Evolutionary conservation across 192 early-diverging fungal species (phyloP), one percentile per base, ranked within the genome.

Genomic region (Coemansia umbellata): DNA sequence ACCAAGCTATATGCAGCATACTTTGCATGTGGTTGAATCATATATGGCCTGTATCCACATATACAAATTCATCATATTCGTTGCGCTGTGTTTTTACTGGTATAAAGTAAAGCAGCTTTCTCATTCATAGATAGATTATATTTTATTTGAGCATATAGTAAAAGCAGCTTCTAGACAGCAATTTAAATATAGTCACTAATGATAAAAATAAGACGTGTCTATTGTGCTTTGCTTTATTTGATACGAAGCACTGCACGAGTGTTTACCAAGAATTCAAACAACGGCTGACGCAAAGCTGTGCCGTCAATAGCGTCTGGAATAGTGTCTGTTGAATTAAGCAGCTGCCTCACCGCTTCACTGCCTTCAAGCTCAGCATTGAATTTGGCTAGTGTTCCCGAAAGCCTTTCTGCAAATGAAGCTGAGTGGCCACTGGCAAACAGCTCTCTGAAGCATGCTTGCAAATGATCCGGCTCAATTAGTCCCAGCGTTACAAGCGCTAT

Each of bases 251-350:
- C 58, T 4, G 72, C 72, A 13, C 72, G 72, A 3, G 72, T 47
- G 22, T 55, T 68, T 19, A 75, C 57, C 31, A 75, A 45, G 21
- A 75, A 75, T 49, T 75, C 72, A 64, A 75, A 68, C 37, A 75
- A 45, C 3, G 72, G 65, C 49, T 75, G 72, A 14, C 72, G 65
- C 50, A 75, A 36, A 23, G 53, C 21, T 5, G 47, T 44, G n/a
- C 72, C 43, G 43, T 75, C 66, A 13, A 75, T 75, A 3, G 72
- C 37, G 7, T 64, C 60, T 5, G 72, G 65, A 45, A 67, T 63
- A 8, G 60, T 60, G 23, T 50, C 53, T 14, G 30, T 21, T 23
- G 53, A 53, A 13, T 15, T 30, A n/a, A 68, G 53, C 28, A 75
- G 53, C n/a, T 14, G 9, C 4, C 19, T 36, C 14, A 75, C 43